A percentile compares a stretch with the other conserved stretches of the same genome.
These are phyloP conservation scores for Neonectria coccinea DNA, from an alignment of 2,329 filamentous ascomycete genomes.

Conservation along the genomic window DNA sequence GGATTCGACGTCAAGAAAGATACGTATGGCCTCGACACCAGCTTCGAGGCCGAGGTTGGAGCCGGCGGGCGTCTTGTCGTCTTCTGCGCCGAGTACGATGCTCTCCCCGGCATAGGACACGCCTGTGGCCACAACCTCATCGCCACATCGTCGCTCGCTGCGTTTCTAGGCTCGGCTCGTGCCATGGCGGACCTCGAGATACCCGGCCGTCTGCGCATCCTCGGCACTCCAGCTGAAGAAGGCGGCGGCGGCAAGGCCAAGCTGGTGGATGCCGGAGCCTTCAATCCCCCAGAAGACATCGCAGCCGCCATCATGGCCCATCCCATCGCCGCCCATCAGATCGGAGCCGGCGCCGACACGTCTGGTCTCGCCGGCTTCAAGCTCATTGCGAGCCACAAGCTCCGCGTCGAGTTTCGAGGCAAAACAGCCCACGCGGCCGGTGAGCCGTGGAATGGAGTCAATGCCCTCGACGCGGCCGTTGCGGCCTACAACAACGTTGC, in stretches of 20 bases:
- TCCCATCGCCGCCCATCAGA: slow-evolving; percentile 21
- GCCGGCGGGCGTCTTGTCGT: slow-evolving; percentile 23
- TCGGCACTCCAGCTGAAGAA: slow-evolving; percentile 66
- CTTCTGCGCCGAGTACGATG: slow-evolving; percentile 34
- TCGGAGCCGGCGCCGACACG: not conserved
- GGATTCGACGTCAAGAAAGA: slow-evolving; percentile 27
- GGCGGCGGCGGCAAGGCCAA: slow-evolving; percentile 63
- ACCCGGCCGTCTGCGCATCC: slow-evolving; percentile 48
- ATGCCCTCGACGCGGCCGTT: slow-evolving; percentile 38
- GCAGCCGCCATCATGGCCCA: slow-evolving; percentile 45
- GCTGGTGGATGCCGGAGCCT: slow-evolving; percentile 57
- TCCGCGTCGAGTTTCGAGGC: slow-evolving; percentile 26
- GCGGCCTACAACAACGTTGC: slow-evolving; percentile 33
- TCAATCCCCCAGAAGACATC: slow-evolving; percentile 46
- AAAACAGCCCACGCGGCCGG: slow-evolving; percentile 33
- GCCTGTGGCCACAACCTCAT: slow-evolving; percentile 67
- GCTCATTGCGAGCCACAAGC: slow-evolving; percentile 28
- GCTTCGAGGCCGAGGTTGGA: slow-evolving; percentile 32
- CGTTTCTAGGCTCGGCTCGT: slow-evolving; percentile 57
- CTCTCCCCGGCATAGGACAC: slow-evolving; percentile 32
- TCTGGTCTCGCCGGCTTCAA: slow-evolving; percentile 27
- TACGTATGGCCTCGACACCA: slow-evolving; percentile 27
- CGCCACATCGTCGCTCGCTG: slow-evolving; percentile 60
- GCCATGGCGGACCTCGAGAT: slow-evolving; percentile 53
- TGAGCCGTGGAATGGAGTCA: slow-evolving; percentile 37